These are phyloP conservation scores for Sequoia sempervirens DNA, from an alignment of 75 land plant genomes.

Conservation along the genomic window DNA sequence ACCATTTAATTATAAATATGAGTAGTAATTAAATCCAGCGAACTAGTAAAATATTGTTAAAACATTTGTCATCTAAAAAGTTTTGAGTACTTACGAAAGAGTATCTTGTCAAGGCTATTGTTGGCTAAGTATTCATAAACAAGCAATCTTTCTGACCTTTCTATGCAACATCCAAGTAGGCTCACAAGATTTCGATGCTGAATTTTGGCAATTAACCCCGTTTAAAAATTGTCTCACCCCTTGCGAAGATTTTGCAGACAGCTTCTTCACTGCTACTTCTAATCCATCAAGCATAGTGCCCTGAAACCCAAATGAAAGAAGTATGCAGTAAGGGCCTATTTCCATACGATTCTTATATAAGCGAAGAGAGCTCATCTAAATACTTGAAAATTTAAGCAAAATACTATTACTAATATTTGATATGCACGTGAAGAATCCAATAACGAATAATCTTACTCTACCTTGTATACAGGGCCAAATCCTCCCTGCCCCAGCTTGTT, in stretches of 20 bases:
- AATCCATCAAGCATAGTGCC: neutral
- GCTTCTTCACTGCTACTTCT: neutral
- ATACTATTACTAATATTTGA: too few species aligned
- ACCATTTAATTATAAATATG: too few species aligned
- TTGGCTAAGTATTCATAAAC: too few species aligned
- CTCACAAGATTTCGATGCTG: too few species aligned
- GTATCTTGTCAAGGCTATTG: neutral
- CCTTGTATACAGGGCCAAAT: too few species aligned
- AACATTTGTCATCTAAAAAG: neutral
- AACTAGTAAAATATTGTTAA: constrained; percentile 14
- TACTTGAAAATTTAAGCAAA: too few species aligned
- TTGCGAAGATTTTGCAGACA: neutral
- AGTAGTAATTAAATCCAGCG: constrained; percentile 25
- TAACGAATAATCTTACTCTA: too few species aligned
- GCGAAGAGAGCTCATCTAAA: neutral
- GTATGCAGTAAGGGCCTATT: neutral
- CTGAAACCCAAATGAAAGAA: neutral
- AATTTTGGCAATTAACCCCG: neutral
- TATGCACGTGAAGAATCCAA: too few species aligned
- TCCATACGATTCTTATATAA: neutral
- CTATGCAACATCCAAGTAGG: too few species aligned
- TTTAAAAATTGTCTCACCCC: neutral
- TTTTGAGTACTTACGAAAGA: too few species aligned
- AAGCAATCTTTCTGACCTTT: too few species aligned
- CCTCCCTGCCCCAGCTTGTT: too few species aligned